Evolutionary conservation across 108 stramenopile species (phyloP).

Genomic region (Nitzschia sp.): DNA sequence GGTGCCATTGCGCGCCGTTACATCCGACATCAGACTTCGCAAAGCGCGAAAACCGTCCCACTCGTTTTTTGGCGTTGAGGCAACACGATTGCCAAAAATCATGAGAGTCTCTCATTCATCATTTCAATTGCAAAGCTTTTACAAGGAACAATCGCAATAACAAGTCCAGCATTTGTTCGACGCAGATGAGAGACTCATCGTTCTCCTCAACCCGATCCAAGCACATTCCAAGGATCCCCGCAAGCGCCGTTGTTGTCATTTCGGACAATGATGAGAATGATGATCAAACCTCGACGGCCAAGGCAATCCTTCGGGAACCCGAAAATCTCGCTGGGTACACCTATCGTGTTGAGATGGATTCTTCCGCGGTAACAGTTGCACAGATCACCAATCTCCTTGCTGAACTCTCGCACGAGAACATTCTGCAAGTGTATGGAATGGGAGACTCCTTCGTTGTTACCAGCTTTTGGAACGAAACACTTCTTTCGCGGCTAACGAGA

Average conservation of each 20-base stretch:
- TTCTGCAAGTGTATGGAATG: conserved; percentile 30
- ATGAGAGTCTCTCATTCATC: too few species aligned
- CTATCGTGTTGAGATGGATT: neutral
- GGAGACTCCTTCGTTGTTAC: conserved; percentile 6
- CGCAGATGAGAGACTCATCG: too few species aligned
- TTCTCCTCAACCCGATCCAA: too few species aligned
- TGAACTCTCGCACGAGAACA: conserved; percentile 33
- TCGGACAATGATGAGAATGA: conserved; percentile 16
- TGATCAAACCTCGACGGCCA: neutral
- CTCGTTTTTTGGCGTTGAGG: too few species aligned
- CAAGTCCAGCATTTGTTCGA: too few species aligned
- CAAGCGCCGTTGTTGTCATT: neutral
- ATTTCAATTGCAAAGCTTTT: too few species aligned
- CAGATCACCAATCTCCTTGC: conserved; percentile 30
- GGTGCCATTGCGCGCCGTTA: too few species aligned
- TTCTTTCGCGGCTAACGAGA: neutral
- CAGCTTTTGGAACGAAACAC: conserved; percentile 4
- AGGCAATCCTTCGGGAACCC: neutral
- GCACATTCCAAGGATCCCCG: neutral
- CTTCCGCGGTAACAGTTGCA: neutral
- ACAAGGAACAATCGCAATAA: too few species aligned
- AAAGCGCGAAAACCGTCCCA: too few species aligned
- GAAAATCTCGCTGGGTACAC: neutral
- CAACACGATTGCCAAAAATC: too few species aligned
- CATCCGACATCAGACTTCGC: too few species aligned